These are phyloP conservation scores for Plasmodium sp. DNA, from an alignment of 169 alveolate species.

Conservation along the genomic window DNA sequence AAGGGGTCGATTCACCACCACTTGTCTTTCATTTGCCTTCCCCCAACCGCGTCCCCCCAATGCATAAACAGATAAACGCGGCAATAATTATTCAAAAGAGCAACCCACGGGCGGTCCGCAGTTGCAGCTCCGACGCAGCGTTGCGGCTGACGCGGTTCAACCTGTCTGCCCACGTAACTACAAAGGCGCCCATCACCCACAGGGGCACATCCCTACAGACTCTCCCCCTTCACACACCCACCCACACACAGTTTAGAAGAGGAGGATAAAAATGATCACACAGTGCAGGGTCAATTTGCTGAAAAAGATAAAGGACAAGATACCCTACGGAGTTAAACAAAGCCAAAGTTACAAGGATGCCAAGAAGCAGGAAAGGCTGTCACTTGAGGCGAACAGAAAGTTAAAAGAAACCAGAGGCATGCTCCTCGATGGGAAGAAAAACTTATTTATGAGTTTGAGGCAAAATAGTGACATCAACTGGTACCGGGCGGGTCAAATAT, in stretches of 20 bases:
- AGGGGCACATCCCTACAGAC: background rate
- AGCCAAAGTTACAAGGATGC: constrained; percentile 82
- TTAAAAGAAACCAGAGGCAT: constrained; percentile 81
- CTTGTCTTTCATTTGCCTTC: background rate
- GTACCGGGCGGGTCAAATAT: constrained; percentile 82
- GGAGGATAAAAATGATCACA: constrained; percentile 16
- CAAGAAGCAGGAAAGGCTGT: constrained; percentile 81
- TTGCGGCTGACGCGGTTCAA: background rate
- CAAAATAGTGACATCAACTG: constrained; percentile 84
- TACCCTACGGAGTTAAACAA: constrained; percentile 75
- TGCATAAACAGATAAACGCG: background rate
- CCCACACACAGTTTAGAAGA: background rate
- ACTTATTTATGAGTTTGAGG: constrained; percentile 80
- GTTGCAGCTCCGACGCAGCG: background rate
- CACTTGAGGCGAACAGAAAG: constrained; percentile 81
- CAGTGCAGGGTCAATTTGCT: background rate
- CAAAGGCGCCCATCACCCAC: background rate
- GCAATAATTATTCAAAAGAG: background rate
- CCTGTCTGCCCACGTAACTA: background rate
- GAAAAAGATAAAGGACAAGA: constrained; percentile 53
- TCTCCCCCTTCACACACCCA: background rate
- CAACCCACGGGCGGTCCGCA: too few species aligned
- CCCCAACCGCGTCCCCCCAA: background rate
- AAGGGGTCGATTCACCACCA: background rate
- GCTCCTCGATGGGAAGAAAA: constrained; percentile 82